These are phyloP conservation scores for Achaetomium macrosporum DNA, from an alignment of 2,329 filamentous ascomycete species.

Conservation along the genomic window DNA sequence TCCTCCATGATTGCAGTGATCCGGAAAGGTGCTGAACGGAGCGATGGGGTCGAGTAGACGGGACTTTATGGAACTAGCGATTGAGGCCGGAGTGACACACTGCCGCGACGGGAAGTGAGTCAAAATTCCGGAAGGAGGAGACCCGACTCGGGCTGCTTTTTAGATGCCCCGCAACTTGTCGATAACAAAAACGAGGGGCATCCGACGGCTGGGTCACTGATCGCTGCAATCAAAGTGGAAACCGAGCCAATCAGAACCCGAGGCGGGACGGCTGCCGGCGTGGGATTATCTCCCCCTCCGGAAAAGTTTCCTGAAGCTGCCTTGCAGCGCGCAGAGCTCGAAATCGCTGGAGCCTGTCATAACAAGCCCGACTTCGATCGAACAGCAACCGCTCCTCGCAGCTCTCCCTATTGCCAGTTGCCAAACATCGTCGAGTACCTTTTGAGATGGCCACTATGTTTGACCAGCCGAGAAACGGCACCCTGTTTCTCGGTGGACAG, in stretches of 20 bases:
- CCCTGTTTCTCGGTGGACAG: slow-evolving; percentile 90
- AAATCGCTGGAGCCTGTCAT: slow-evolving; percentile 26
- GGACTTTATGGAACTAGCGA: slow-evolving; percentile 4
- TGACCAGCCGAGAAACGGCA: slow-evolving; percentile 90
- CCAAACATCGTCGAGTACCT: slow-evolving; percentile 1
- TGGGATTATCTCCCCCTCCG: slow-evolving; percentile 24
- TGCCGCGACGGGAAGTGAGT: slow-evolving; percentile 6
- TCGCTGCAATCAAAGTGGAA: not conserved
- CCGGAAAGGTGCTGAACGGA: not conserved
- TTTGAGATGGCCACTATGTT: slow-evolving; percentile 83
- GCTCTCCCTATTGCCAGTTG: not conserved
- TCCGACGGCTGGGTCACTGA: slow-evolving; percentile 13
- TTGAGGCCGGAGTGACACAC: not conserved
- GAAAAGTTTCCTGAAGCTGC: slow-evolving; percentile 25
- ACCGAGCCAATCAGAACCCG: slow-evolving; percentile 11
- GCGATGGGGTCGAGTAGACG: slow-evolving; percentile 1
- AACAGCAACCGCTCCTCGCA: slow-evolving; percentile 5
- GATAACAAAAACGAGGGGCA: slow-evolving; percentile 20
- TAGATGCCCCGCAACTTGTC: slow-evolving; percentile 22
- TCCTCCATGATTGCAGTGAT: slow-evolving; percentile 26
- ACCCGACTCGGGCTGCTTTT: slow-evolving; percentile 13
- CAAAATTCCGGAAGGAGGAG: slow-evolving; percentile 4
- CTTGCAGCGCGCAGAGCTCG: slow-evolving; percentile 22
- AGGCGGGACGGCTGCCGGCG: slow-evolving; percentile 4
- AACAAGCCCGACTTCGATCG: slow-evolving; percentile 16